phyloP scores from a whole-genome alignment of 2,329 filamentous ascomycete species.

The Orbilia brochopaga region DNA sequence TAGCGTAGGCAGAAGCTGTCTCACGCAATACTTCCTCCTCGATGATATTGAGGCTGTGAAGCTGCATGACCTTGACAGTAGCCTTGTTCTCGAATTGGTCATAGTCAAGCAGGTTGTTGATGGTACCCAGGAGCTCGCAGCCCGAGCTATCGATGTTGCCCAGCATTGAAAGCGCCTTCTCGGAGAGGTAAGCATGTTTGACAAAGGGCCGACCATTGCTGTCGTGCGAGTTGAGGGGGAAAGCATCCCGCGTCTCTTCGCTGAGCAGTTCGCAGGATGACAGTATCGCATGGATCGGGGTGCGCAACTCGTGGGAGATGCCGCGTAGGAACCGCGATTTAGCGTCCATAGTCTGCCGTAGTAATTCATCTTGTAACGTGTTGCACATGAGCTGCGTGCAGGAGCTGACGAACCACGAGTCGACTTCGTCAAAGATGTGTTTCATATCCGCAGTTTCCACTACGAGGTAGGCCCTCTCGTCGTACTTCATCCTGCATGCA shows the following conservation, averaged over 20 bases:
- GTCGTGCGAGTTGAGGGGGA: conserved; percentile 58
- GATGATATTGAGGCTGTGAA: conserved; percentile 56
- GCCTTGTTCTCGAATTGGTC: conserved; percentile 58
- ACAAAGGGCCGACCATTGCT: conserved; percentile 52
- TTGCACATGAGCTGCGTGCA: conserved; percentile 59
- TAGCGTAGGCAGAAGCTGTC: conserved; percentile 45
- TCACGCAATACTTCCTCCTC: conserved; percentile 57
- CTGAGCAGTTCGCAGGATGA: conserved; percentile 59
- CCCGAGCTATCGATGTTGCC: conserved; percentile 45
- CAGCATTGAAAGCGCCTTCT: conserved; percentile 31
- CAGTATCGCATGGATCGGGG: conserved; percentile 62
- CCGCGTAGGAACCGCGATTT: conserved; percentile 61
- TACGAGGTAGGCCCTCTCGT: conserved; percentile 57
- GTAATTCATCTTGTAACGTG: conserved; percentile 58
- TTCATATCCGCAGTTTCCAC: conserved; percentile 60
- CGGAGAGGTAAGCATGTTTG: conserved; percentile 48
- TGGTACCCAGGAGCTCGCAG: conserved; percentile 31
- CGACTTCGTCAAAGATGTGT: conserved; percentile 61
- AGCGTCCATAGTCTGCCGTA: conserved; percentile 59
- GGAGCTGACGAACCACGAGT: conserved; percentile 60
- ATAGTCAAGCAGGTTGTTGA: conserved; percentile 46
- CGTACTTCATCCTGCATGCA: conserved; percentile 57
- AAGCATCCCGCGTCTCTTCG: conserved; percentile 58
- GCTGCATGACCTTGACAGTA: conserved; percentile 55
- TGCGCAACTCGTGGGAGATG: conserved; percentile 62